Base-by-base conservation (phyloP, 75 land plant genomes). In the Selaginella moellendorffii region DNA sequence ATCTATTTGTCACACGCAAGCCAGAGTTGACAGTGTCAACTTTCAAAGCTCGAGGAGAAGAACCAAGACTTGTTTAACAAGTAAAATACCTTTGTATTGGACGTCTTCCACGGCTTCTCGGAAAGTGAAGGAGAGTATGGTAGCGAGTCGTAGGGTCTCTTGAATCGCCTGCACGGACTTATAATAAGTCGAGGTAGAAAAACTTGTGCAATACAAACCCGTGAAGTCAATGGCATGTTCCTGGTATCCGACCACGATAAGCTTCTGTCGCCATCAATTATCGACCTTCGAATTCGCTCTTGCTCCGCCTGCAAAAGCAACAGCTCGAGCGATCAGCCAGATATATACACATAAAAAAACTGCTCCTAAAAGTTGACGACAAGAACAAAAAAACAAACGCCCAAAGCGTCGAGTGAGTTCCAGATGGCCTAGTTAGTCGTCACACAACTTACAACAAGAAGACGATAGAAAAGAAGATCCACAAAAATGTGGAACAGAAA, bases 31-130 rank as follows among this genome's bases (percentile, higher is more conserved):
- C 36, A 28, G 12, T 18, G 24, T 68, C 29, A 58, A 1, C 8
- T 69, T 17, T 59, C 20, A 29, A 67, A 60, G 2, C 9, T 29
- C 10, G 12, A 27, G 65, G 12, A 59, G 21, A 51, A 64, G 21
- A 30, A 27, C 28, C 20, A 0, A 25, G 5, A 21, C 46, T 21
- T 27, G 54, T 24, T 14, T 52, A 23, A 9, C 27, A 25, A 10
- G 63, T 68, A 64, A 10, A 1, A 26, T 22, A 82, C 96, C 96
- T 54, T 84, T 78, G 72, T 70, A 90, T 54, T 89, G 92, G 29
- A 87, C 93, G 73, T 87, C 93, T 67, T 83, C 78, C 30, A 87
- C 83, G 52, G 97, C 93, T 70, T 90, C 97, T 62, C 97, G 76
- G 64, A 84, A 87, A 9, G 97, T 88, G 65, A 90, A 90, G 25